Evolutionary conservation across 805 yeast species (phyloP).

Genomic region (Cyberlindnera suaveolens): DNA sequence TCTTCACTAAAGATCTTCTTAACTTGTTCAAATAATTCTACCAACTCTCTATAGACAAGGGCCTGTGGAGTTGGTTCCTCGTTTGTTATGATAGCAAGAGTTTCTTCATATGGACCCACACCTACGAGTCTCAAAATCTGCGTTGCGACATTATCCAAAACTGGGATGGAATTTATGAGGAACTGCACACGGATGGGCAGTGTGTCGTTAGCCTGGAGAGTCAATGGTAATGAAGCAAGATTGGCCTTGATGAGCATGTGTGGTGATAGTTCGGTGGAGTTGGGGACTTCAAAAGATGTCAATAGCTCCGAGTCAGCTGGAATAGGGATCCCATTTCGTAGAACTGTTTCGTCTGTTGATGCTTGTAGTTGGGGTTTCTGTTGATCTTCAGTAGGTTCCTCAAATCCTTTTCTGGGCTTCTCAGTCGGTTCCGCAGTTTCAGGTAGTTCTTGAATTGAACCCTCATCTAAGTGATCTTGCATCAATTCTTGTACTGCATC

Average conservation of each 20-base stretch:
- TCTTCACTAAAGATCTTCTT: constrained; percentile 60
- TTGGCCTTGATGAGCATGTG: constrained; percentile 35
- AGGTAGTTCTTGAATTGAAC: too few species aligned
- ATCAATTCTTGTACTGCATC: neutral
- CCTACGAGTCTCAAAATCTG: constrained; percentile 73
- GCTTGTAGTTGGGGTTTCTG: too few species aligned
- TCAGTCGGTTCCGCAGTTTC: neutral
- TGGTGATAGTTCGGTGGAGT: constrained; percentile 9
- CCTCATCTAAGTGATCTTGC: too few species aligned
- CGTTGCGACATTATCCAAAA: constrained; percentile 74
- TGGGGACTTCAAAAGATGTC: constrained; percentile 6
- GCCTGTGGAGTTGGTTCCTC: constrained; percentile 61
- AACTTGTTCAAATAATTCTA: constrained; percentile 74
- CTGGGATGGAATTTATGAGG: constrained; percentile 61
- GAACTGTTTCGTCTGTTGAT: neutral
- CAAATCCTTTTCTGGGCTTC: neutral
- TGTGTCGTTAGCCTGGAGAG: constrained; percentile 48
- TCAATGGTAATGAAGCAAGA: constrained; percentile 54
- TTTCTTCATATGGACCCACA: constrained; percentile 68
- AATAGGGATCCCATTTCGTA: constrained; percentile 15
- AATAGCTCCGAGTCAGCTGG: constrained; percentile 21
- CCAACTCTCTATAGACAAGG: constrained; percentile 55
- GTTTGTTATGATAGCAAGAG: constrained; percentile 61
- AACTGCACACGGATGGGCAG: constrained; percentile 51
- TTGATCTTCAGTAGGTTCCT: neutral